Evolutionary conservation across 306 rosid species (phyloP), one percentile per base, ranked within the genome.

Genomic region (Hylodesmum podocarpum): DNA sequence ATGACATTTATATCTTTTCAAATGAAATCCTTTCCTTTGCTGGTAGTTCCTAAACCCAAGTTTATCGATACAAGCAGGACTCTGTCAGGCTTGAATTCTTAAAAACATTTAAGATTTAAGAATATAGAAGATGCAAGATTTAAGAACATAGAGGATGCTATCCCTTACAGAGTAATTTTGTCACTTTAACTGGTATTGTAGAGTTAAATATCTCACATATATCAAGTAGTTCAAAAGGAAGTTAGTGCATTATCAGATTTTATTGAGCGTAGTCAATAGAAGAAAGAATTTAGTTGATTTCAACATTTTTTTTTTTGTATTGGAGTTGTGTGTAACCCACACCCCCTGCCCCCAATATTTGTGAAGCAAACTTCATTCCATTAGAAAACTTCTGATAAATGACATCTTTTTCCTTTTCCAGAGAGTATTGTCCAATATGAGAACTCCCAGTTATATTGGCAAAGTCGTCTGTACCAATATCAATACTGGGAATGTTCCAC

Each of bases 391-490:
- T 66, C 76, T 77, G 64, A 78, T 70, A 70, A 55, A 27, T 66
- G 33, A 41, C 51, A 34, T 59, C 70, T 61, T 66, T 13, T 71
- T 62, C 11, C 1, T 73, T 58, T 76, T 29, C 71, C 67, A 89
- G 92, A 90, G 88, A 84, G 66, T 84, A 73, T 73, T 95, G 85
- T 86, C 97, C 69, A 89, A 58, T 81, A 88, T 82, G 94, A 89
- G 97, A 84, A 95, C 85, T 73, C 90, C 97, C 9, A 86, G 86
- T 81, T 95, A 95, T 80, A 62, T 95, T 14, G 96, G 99, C 54
- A 97, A 90, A 74, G 80, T 95, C 74, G 81, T 87, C 65, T 95
- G 97, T 80, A 89, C 93, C 44, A 84, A 83, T 75, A 37, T 95
- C 80, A 77, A 81, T 83, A 83, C 57, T 51, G 99, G 99, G 66